A percentile compares a stretch with the other conserved stretches of the same genome.
phyloP scores from a whole-genome alignment of 345 rosid genomes.

The Adansonia digitata region DNA sequence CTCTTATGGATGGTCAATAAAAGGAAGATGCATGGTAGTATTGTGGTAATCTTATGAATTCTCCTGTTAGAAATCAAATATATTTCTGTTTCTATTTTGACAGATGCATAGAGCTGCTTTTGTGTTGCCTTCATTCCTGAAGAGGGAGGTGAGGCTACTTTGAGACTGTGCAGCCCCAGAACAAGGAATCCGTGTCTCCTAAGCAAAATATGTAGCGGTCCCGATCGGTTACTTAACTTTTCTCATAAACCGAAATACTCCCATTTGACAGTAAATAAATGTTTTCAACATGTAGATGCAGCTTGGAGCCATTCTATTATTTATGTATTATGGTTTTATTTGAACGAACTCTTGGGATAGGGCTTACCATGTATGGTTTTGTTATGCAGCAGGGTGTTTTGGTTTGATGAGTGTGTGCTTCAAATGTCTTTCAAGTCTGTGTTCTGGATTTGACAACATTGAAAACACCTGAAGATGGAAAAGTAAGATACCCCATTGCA shows the following conservation, averaged over 20 bases:
- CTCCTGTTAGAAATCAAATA: background rate
- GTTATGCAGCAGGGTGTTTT: background rate
- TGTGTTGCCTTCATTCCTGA: constrained; percentile 75
- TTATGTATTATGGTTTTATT: background rate
- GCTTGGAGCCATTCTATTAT: background rate
- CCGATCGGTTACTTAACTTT: background rate
- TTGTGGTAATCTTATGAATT: background rate
- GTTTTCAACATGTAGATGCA: background rate
- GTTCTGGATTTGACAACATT: background rate
- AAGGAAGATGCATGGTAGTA: background rate
- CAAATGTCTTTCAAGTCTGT: background rate
- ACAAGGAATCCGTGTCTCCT: constrained; percentile 6
- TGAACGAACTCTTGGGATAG: background rate
- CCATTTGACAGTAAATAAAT: background rate
- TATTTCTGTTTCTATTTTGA: constrained; percentile 9
- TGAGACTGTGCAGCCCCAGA: constrained; percentile 9
- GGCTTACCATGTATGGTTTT: background rate
- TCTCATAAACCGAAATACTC: background rate
- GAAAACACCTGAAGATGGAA: constrained; percentile 1
- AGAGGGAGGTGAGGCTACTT: constrained; percentile 66
- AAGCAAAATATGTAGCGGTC: background rate
- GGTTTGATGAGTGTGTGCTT: background rate
- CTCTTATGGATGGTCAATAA: background rate
- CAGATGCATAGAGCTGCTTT: constrained; percentile 91
- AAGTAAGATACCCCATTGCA: background rate